These are phyloP conservation scores for Gentiana straminea DNA, from an alignment of 257 asterid genomes.

Conservation along the genomic window DNA sequence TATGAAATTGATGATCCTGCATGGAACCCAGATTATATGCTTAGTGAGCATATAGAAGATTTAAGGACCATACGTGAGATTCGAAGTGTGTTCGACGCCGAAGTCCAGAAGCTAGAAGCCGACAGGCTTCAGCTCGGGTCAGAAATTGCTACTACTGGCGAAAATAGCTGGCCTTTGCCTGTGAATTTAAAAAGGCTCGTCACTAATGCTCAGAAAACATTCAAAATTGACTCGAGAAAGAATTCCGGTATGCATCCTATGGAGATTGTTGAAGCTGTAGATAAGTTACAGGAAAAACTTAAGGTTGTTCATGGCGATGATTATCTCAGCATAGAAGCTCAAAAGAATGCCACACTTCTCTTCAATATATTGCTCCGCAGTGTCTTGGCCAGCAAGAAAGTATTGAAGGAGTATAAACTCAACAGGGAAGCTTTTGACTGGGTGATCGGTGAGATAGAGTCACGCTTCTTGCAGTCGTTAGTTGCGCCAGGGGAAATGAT, in stretches of 20 bases:
- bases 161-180: constrained; percentile 88
- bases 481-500: constrained; percentile 99
- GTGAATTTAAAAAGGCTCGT: constrained; percentile 88
- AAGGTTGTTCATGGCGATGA: constrained; percentile 99
- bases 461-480: constrained; percentile 95
- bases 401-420: constrained; percentile 82
- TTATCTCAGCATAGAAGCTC: constrained; percentile 95
- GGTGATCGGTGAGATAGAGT: constrained; percentile 97
- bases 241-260: constrained; percentile 97
- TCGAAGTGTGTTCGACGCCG: constrained; percentile 97
- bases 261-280: constrained; percentile 99
- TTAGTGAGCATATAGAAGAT: constrained; percentile 86
- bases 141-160: constrained; percentile 90
- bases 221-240: constrained; percentile 85
- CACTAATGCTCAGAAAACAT: constrained; percentile 89
- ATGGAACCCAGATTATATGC: constrained; percentile 91
- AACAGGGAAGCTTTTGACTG: constrained; percentile 95
- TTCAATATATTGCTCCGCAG: constrained; percentile 92
- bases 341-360: constrained; percentile 96
- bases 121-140: constrained; percentile 90
- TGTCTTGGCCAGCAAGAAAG: constrained; percentile 94
- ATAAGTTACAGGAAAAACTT: constrained; percentile 90
- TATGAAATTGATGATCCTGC: constrained; percentile 74
- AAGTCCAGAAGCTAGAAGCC: constrained; percentile 85
- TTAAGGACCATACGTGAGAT: constrained; percentile 79